Evolutionary conservation across 164 flowering plant genomes (phyloP).

Genomic region (Umbilicus rupestris): DNA sequence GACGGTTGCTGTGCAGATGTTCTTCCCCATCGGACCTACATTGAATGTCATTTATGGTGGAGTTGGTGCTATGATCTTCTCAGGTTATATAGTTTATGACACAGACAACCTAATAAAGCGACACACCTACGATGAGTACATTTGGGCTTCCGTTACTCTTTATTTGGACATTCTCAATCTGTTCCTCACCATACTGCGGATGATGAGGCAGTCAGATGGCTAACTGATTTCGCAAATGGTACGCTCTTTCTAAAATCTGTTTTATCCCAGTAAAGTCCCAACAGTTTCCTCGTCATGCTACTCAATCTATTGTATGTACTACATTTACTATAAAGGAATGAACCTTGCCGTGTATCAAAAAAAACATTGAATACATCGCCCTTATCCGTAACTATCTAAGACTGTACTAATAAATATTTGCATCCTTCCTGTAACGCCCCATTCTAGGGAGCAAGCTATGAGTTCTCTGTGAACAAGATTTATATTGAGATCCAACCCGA

Average conservation of each 20-base stretch:
- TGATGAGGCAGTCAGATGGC: constrained; percentile 8
- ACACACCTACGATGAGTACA: constrained; percentile 33
- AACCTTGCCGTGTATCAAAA: neutral
- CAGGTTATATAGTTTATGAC: constrained; percentile 38
- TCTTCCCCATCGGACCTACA: constrained; percentile 30
- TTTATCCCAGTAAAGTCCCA: neutral
- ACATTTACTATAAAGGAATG: neutral
- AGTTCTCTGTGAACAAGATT: too few species aligned
- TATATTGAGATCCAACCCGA: too few species aligned
- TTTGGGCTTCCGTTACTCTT: constrained; percentile 30
- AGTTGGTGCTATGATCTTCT: constrained; percentile 28
- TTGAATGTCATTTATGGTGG: constrained; percentile 22
- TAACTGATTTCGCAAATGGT: neutral
- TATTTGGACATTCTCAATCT: constrained; percentile 40
- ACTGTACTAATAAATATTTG: neutral
- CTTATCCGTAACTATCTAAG: neutral
- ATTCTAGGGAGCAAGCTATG: too few species aligned
- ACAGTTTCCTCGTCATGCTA: neutral
- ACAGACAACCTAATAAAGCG: constrained; percentile 45
- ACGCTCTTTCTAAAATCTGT: neutral
- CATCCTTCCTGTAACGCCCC: constrained; percentile 24
- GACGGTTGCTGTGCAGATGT: constrained; percentile 18
- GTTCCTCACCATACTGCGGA: constrained; percentile 17
- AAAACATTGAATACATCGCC: too few species aligned
- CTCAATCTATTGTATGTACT: neutral